Base-by-base conservation (phyloP, 306 rosid species). In the Dalbergia oliveri region DNA sequence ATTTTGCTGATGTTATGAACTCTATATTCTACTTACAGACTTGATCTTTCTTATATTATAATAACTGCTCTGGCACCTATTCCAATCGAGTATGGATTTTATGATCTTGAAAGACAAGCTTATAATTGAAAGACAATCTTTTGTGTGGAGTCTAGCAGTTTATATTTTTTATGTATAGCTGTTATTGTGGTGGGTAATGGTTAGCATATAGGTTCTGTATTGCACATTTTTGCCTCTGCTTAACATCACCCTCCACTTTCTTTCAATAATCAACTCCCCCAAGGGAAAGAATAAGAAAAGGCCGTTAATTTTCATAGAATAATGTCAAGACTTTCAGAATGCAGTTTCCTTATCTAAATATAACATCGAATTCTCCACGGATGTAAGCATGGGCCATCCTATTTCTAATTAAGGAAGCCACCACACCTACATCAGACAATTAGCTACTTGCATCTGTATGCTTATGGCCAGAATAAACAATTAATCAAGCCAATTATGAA, bases 41-140 rank as follows among this genome's bases (percentile, higher is more conserved):
- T 74, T 82, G 81, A 56, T 50, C 69, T 58, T 69, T 65, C 65
- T 64, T 31, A 70, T 70, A 26, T 43, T 65, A 49, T 9, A 63
- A 26, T 1, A 73, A 65, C 73, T 68, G 65, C 11, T 19, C 18
- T 56, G 67, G 72, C 9, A 0, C 78, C 23, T 45, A 47, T 44
- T 73, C 50, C 45, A 13, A 34, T 78, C 39, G 16, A 31, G 43
- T 76, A 34, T 71, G 23, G 65, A 33, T 76, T 59, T 76, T 33
- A 62, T 39, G 66, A 76, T 62, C 60, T 43, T 69, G 78, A 76
- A 76, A 60, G 51, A 14, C 75, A 9, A 67, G 19, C 73, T 35
- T 5, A 11, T 16, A 66, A 50, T 56, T 56, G 23, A 44, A 19
- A 39, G 41, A 5, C 41, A 37, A 37, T 37, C 41, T 37, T 37